Percentiles rank a stretch among this genome's conserved stretches.
Evolutionary conservation across 2,329 filamentous ascomycete genomes (phyloP).

Genomic region (Knufia fluminis): DNA sequence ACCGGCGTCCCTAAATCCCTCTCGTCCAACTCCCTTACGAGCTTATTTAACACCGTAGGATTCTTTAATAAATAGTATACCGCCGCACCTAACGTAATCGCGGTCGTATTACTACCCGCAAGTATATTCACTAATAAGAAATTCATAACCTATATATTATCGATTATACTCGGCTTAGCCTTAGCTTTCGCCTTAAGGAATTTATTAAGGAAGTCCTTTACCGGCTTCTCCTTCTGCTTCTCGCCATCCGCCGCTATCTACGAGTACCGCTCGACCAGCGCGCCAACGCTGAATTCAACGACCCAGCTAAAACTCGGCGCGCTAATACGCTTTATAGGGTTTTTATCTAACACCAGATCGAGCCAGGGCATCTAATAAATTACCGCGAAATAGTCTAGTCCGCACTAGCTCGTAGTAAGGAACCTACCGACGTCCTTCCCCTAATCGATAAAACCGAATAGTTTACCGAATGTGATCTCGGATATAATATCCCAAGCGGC

Average conservation of each 20-base stretch:
- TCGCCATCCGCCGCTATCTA: conserved; percentile 17
- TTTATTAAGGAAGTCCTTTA: conserved; percentile 32
- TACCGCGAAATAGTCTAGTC: conserved; percentile 23
- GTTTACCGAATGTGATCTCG: conserved; percentile 24
- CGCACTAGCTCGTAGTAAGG: conserved; percentile 22
- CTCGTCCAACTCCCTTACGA: conserved; percentile 11
- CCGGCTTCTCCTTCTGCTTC: conserved; percentile 15
- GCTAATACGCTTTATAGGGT: conserved; percentile 24
- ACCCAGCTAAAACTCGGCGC: conserved; percentile 15
- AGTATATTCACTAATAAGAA: conserved; percentile 10
- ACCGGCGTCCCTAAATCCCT: conserved; percentile 41
- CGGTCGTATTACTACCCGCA: conserved; percentile 14
- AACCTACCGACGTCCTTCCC: conserved; percentile 23
- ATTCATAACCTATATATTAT: not conserved
- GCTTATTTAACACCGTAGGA: conserved; percentile 5
- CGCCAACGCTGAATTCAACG: conserved; percentile 21
- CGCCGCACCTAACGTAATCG: not conserved
- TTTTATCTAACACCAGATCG: conserved; percentile 26
- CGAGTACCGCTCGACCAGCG: conserved; percentile 11
- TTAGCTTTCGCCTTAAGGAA: conserved; percentile 28
- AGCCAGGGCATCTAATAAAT: conserved; percentile 24
- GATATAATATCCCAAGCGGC: conserved; percentile 24
- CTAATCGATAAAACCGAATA: conserved; percentile 24
- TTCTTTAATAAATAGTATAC: conserved; percentile 41
- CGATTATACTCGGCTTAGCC: not conserved